Base-by-base conservation (phyloP, 768 basidiomycete genomes). In the Mycena rosella region DNA sequence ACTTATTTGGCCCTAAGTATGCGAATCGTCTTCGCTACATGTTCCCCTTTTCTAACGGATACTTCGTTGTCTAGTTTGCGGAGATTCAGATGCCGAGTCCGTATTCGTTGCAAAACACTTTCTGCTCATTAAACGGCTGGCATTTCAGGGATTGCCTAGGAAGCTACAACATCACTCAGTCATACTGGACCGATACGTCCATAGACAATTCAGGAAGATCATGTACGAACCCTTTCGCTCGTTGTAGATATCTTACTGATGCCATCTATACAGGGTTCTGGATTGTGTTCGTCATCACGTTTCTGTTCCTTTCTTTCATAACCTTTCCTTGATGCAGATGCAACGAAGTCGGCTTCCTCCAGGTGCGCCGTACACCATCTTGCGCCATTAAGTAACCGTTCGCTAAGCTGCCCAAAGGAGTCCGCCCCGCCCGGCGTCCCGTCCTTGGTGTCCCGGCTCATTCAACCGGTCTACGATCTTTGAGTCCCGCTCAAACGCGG, bases 261-360 rank as follows among this genome's bases (percentile, higher is more conserved):
- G 20, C 14, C 0, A 40, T 18, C 17, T 40, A n/a, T n/a, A 15
- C 20, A 71, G 70, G 91, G 91, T 77, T 80, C 63, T 93, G 92
- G 92, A 87, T 91, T 73, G 86, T 89, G 89, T 85, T 77, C 63
- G 84, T 74, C 15, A 22, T 44, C 29, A 18, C 10, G 9, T 40
- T 40, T 40, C 38, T 8, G 5, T 18, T 8, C 9, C 5, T 40
- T 40, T 15, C 17, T 15, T 5, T 40, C 38, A 8, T 59, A 30
- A 59, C 49, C 24, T 34, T 67, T 24, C 27, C 53, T 63, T 29
- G 47, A 68, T 51, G 13, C 34, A 91, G 89, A 6, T 93, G 92
- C 73, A 91, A 90, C 71, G 85, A 93, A 78, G 83, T 93, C 1
- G 92, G 92, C 34, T 91, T 78, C 70, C 76, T 86, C 22, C 86